These are phyloP conservation scores for Debaryomyces sp. DNA, from an alignment of 1,139 yeast species.

Conservation along the genomic window DNA sequence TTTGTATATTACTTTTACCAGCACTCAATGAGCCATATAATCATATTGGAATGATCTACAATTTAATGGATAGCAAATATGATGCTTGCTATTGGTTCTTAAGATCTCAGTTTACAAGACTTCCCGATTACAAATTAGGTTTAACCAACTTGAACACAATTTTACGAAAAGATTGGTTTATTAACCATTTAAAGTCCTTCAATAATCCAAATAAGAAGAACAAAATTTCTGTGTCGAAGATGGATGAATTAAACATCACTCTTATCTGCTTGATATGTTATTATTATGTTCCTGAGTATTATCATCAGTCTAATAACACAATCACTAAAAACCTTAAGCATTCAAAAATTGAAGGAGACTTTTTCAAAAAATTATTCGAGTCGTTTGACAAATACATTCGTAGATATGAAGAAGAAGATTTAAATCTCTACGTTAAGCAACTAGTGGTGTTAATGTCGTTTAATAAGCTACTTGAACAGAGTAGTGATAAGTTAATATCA, in stretches of 20 bases:
- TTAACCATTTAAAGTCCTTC: conserved; percentile 23
- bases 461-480: conserved; percentile 16
- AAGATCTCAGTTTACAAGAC: conserved; percentile 59
- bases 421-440: conserved; percentile 25
- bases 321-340: conserved; percentile 27
- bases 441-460: conserved; percentile 28
- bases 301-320: conserved; percentile 26
- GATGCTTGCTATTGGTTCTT: conserved; percentile 51
- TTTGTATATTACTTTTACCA: conserved; percentile 59
- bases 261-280: conserved; percentile 34
- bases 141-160: conserved; percentile 38
- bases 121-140: conserved; percentile 48
- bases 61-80: conserved; percentile 35
- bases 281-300: conserved; percentile 28
- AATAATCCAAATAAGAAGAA: conserved; percentile 11
- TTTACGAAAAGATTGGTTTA: conserved; percentile 36
- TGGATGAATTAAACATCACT: conserved; percentile 22
- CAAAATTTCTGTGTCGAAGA: conserved; percentile 11
- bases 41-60: conserved; percentile 63
- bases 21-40: conserved; percentile 69
- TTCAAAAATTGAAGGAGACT: conserved; percentile 29
- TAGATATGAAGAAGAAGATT: conserved; percentile 9
- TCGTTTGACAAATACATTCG: conserved; percentile 15
- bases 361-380: conserved; percentile 17
- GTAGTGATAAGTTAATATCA: conserved; percentile 5